Percentiles rank a stretch among this genome's conserved stretches.
These are phyloP conservation scores for Rhododendron griersonianum DNA, from an alignment of 148 eudicot species.

Conservation along the genomic window DNA sequence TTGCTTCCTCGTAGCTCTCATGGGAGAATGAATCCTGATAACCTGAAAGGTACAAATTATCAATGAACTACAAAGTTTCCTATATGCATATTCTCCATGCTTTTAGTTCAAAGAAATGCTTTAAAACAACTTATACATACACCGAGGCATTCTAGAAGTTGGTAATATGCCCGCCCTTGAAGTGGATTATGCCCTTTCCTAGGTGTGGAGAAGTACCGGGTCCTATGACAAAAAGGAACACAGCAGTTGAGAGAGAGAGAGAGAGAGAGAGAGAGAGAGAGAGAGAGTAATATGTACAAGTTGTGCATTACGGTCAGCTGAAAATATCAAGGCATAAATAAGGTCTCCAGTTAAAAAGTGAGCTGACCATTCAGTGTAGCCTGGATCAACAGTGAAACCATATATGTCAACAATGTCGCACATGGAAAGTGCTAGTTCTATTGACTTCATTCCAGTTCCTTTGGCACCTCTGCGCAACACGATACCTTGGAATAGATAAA, in stretches of 20 bases:
- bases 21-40: constrained; percentile 94
- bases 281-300: constrained; percentile 7
- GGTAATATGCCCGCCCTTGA: constrained; percentile 99
- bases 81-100: neutral
- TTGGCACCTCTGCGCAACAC: constrained; percentile 97
- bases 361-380: constrained; percentile 91
- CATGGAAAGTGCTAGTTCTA: constrained; percentile 98
- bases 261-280: neutral
- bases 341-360: neutral
- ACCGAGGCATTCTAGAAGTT: constrained; percentile 98
- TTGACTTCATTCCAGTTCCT: constrained; percentile 98
- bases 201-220: constrained; percentile 93
- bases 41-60: constrained; percentile 40
- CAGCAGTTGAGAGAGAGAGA: constrained; percentile 12
- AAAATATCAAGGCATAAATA: neutral
- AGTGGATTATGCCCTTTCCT: constrained; percentile 98
- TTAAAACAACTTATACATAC: constrained; percentile 29
- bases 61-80: neutral
- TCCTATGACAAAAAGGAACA: constrained; percentile 39
- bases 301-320: neutral
- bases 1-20: constrained; percentile 80
- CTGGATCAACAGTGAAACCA: constrained; percentile 99
- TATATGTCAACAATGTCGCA: constrained; percentile 93
- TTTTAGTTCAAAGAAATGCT: neutral
- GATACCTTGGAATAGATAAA: constrained; percentile 96